phyloP scores from a whole-genome alignment of 495 filamentous ascomycete genomes.

The Umbilicaria muhlenbergii region DNA sequence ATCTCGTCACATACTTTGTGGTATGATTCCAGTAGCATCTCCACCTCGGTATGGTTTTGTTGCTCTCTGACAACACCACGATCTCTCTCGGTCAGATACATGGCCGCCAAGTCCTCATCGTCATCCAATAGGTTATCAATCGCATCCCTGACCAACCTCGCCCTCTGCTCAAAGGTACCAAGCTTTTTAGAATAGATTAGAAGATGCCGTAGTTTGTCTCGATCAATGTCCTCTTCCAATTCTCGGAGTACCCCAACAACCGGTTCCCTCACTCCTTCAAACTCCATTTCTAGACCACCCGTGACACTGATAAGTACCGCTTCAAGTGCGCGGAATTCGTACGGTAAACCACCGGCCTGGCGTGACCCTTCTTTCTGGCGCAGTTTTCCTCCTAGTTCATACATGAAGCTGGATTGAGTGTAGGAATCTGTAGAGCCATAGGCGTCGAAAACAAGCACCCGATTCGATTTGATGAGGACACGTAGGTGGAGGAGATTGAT shows the following conservation, averaged over 20 bases:
- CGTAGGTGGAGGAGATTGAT: constrained; percentile 89
- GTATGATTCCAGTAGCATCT: constrained; percentile 92
- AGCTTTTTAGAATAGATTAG: constrained; percentile 89
- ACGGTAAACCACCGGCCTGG: constrained; percentile 37
- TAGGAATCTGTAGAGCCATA: constrained; percentile 92
- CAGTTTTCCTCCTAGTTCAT: constrained; percentile 60
- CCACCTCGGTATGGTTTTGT: constrained; percentile 89
- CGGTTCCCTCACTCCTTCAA: constrained; percentile 80
- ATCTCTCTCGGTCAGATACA: constrained; percentile 85
- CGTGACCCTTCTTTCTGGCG: constrained; percentile 33
- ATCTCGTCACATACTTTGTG: constrained; percentile 98
- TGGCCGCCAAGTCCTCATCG: constrained; percentile 84
- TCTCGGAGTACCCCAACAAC: constrained; percentile 78
- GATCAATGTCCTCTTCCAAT: constrained; percentile 91
- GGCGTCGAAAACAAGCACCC: constrained; percentile 87
- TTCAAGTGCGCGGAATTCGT: constrained; percentile 46
- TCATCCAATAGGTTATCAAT: constrained; percentile 96
- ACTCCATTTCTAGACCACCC: constrained; percentile 77
- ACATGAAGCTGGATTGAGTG: constrained; percentile 91
- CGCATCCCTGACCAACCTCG: constrained; percentile 81
- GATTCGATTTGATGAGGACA: constrained; percentile 84
- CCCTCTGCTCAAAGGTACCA: constrained; percentile 95
- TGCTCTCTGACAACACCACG: constrained; percentile 59
- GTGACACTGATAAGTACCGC: constrained; percentile 51
- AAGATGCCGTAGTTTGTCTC: constrained; percentile 79